Base-by-base conservation (phyloP, 176 grass and related monocot species). In the Juncus effusus region DNA sequence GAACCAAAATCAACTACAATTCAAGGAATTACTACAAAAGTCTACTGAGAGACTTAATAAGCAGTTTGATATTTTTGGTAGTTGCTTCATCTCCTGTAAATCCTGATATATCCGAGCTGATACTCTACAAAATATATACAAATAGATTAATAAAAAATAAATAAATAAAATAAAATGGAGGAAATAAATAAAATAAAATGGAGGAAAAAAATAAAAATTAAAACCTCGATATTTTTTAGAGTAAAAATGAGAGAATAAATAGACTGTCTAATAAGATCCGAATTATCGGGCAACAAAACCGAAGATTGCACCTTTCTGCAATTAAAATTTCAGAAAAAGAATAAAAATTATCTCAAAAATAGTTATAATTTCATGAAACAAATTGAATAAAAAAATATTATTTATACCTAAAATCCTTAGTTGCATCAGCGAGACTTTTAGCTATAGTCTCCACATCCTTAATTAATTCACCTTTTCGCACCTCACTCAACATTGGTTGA, bases 31-130 rank as follows among this genome's bases (percentile, higher is more conserved):
- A 66, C 86, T 79, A 99, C 78, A 99, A 78, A 16, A 99, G 78
- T 76, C 89, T 86, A 81, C 94, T 90, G 4, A 99, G 89, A 51
- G 94, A 99, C 73, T 90, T 93, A 61, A 99, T 93, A 51, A 99
- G 78, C 78, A 90, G 69, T 41, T 99, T 99, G 51, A 93, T 75
- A 69, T 93, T 93, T 73, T 16, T 79, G 40, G 80, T 84, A 35
- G 94, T 90, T 2, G 62, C 77, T 65, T 99, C 94, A 28, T 99
- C 94, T 10, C 94, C 81, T 0, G 94, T 99, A 74, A 99, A 99
- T 39, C 78, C 80, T 54, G 94, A 99, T 55, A 99, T 81, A 52
- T 99, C 94, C 5, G 94, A 99, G 76, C 89, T 99, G 51, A 97
- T 92, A 80, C 82, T 92, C 93, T 97, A 82, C 10, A 76, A 62